These are phyloP conservation scores for Vaucheria bursata DNA, from an alignment of 352 stramenopile genomes.

Conservation along the genomic window DNA sequence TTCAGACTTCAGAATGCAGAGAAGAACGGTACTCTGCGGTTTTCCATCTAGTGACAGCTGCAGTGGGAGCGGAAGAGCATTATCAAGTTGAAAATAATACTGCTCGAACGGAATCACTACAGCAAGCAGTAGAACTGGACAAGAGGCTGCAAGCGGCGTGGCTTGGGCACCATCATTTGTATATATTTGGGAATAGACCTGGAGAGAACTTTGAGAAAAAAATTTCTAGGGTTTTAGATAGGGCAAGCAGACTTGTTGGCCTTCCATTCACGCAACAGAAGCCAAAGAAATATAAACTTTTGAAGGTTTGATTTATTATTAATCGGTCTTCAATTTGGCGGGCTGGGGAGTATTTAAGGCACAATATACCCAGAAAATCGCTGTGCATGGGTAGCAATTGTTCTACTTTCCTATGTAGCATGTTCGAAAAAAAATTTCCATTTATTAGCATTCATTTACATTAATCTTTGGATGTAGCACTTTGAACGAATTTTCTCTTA, in stretches of 20 bases:
- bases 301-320: neutral
- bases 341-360: neutral
- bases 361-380: neutral
- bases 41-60: constrained; percentile 75
- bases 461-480: neutral
- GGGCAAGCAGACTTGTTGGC: constrained; percentile 32
- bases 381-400: neutral
- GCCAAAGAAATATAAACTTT: constrained; percentile 22
- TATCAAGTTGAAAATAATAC: constrained; percentile 96
- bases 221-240: constrained; percentile 16
- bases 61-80: constrained; percentile 81
- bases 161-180: constrained; percentile 34
- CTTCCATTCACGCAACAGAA: constrained; percentile 29
- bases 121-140: constrained; percentile 33
- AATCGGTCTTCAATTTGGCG: too few relatives aligned
- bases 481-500: too few relatives aligned
- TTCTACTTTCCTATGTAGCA: neutral
- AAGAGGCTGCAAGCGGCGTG: constrained; percentile 26
- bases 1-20: constrained; percentile 28
- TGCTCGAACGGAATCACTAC: constrained; percentile 73
- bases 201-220: constrained; percentile 40
- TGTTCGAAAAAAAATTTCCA: neutral
- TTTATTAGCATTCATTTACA: neutral
- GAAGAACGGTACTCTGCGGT: constrained; percentile 67
- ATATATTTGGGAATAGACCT: constrained; percentile 36